Conservation (phyloP, 331 rosid species). For the Cydonia oblonga region DNA sequence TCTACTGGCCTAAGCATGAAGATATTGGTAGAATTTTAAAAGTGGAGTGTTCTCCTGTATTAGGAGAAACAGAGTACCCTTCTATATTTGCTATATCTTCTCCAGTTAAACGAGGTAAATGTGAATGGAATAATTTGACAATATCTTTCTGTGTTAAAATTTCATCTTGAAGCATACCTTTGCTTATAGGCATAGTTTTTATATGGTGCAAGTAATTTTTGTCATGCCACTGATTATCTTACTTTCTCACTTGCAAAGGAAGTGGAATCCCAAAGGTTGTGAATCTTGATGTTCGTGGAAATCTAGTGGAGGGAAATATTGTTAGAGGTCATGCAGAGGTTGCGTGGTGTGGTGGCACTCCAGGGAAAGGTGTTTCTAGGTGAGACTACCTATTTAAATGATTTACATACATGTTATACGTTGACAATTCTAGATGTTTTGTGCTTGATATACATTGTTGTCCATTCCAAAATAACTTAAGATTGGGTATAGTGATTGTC, state of each 20-base stretch:
- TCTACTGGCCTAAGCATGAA: slow-evolving; percentile 84
- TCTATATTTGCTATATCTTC: slow-evolving; percentile 79
- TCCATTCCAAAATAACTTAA: neutral
- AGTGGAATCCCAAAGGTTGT: slow-evolving; percentile 78
- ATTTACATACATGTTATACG: neutral
- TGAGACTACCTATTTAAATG: slow-evolving; percentile 26
- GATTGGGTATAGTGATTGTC: neutral
- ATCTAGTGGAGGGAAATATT: slow-evolving; percentile 71
- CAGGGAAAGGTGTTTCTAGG: slow-evolving; percentile 95
- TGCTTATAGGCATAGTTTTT: slow-evolving; percentile 6
- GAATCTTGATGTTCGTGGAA: slow-evolving; percentile 74
- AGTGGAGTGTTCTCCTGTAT: slow-evolving; percentile 65
- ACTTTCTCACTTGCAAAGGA: slow-evolving; percentile 36
- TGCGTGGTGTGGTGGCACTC: slow-evolving; percentile 99
- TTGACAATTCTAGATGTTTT: neutral
- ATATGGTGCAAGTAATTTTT: neutral
- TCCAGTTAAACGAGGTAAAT: slow-evolving; percentile 61
- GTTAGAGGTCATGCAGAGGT: slow-evolving; percentile 67
- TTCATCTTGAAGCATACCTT: neutral
- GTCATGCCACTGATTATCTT: slow-evolving; percentile 9
- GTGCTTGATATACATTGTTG: neutral
- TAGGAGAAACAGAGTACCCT: slow-evolving; percentile 66
- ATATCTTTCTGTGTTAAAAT: neutral
- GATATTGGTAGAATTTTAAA: slow-evolving; percentile 69
- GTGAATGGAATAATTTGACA: neutral